Evolutionary conservation across 31 red algal genomes (phyloP), one percentile per base, ranked within the genome.

Genomic region (Bonnemaisonia californica): DNA sequence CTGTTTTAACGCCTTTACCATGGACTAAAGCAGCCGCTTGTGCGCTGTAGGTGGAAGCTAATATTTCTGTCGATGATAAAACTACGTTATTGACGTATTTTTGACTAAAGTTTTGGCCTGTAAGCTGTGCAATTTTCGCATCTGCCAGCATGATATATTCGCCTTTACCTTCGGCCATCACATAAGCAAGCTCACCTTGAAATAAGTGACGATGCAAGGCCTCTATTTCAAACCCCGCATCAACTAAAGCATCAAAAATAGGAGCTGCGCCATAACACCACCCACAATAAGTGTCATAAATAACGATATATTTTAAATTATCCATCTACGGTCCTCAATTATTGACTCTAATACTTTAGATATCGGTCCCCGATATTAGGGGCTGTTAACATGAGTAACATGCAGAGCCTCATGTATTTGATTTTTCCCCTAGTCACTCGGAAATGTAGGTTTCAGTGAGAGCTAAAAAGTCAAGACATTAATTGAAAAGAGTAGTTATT

Each of bases 201-300:
- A 61, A 61, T 23, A 61, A 29, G 57, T 29, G 57, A 18, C 57
- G 57, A 18, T 61, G 57, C 26, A 29, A 29, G 57, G 31, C 26
- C 16, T 61, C 57, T 23, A 61, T 61, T 23, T 61, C 8, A 8
- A 29, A 29, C 26, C 26, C 31, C 26, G 31, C 26, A 29, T 23
- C 26, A 7, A 18, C 16, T 23, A 61, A 29, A 23, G 26, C 31
- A 8, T 61, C 57, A 29, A 61, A 29, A 18, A 18, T 18, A 23
- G 57, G 57, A 29, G 57, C 57, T 23, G 57, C 57, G 5, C 57
- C 57, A 29, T 61, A 61, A 29, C 57, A 61, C 57, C 57, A 61
- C 26, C 57, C 57, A 29, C 57, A 61, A 29, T 61, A 61, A 29
- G 57, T 61, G 57, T 61, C 57, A 29, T 61, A 61, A 29, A 61